Evolutionary conservation across 352 stramenopile species (phyloP).

Genomic region (Pythium chondricola): DNA sequence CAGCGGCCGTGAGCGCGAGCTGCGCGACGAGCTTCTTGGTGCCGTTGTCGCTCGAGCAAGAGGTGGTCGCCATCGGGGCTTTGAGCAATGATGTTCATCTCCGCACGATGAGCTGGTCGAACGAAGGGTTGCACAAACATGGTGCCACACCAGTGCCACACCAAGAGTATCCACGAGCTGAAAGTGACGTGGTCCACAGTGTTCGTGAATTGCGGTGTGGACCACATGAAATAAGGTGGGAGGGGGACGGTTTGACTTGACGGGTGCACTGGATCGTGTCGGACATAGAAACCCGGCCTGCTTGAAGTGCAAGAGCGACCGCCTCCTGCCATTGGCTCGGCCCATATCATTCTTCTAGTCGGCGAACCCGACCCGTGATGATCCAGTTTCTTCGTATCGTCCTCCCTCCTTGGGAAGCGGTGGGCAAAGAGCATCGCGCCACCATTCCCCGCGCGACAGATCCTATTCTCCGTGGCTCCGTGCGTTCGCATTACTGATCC

Average conservation of each 20-base stretch:
- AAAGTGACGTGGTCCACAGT: slow-evolving; percentile 5
- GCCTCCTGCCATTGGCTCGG: too few species aligned
- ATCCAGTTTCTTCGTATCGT: slow-evolving; percentile 4
- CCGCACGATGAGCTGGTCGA: neutral
- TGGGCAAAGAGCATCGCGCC: slow-evolving; percentile 2
- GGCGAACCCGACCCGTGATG: slow-evolving; percentile 5
- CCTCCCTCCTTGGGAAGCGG: slow-evolving; percentile 1
- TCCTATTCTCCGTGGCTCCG: neutral
- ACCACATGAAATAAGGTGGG: neutral
- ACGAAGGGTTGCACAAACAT: slow-evolving; percentile 11
- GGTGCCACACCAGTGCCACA: neutral
- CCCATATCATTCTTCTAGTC: neutral
- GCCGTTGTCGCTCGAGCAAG: slow-evolving; percentile 18
- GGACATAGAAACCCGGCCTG: too few species aligned
- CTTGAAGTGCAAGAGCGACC: too few species aligned
- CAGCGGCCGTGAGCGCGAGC: slow-evolving; percentile 46
- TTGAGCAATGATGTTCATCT: neutral
- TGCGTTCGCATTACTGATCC: neutral
- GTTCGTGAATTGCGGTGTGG: neutral
- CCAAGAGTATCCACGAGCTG: neutral
- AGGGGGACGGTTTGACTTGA: too few species aligned
- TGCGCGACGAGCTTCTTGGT: slow-evolving; percentile 34
- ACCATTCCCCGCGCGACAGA: too few species aligned
- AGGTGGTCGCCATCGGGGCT: too few species aligned
- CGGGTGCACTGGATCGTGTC: too few species aligned